Evolutionary conservation across 2,329 filamentous ascomycete species (phyloP).

Genomic region (Fusarium sp.): DNA sequence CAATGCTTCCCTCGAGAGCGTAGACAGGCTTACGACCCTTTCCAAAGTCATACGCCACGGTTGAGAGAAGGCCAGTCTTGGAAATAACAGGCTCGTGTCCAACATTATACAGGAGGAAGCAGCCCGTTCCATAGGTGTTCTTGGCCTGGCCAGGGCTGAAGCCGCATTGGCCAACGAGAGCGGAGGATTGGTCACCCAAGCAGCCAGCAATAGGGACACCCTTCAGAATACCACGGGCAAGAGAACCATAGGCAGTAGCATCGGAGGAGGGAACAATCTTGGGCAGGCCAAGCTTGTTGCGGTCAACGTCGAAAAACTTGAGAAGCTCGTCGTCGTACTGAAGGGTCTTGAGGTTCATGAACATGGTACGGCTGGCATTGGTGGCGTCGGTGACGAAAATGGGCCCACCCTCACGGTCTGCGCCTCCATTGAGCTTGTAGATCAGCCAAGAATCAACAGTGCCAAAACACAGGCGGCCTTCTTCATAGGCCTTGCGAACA

Average conservation of each 20-base stretch:
- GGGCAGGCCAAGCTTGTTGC: slow-evolving; percentile 76
- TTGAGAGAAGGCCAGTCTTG: slow-evolving; percentile 82
- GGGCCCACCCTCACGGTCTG: slow-evolving; percentile 61
- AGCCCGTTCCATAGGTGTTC: slow-evolving; percentile 91
- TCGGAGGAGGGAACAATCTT: slow-evolving; percentile 85
- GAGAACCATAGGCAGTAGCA: slow-evolving; percentile 72
- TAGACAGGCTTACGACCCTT: slow-evolving; percentile 70
- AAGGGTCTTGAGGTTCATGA: slow-evolving; percentile 85
- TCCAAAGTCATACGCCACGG: slow-evolving; percentile 85
- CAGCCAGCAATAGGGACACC: slow-evolving; percentile 83
- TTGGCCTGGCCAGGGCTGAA: slow-evolving; percentile 85
- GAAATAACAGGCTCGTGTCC: slow-evolving; percentile 87
- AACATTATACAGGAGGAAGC: slow-evolving; percentile 90
- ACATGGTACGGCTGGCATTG: slow-evolving; percentile 92
- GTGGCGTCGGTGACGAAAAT: slow-evolving; percentile 85
- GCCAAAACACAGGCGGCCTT: slow-evolving; percentile 80
- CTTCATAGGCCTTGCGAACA: slow-evolving; percentile 79
- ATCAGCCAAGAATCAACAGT: slow-evolving; percentile 91
- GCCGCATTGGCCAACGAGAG: slow-evolving; percentile 84
- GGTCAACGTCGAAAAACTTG: slow-evolving; percentile 78
- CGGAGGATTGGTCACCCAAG: slow-evolving; percentile 86
- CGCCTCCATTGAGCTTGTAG: slow-evolving; percentile 82
- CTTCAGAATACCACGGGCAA: slow-evolving; percentile 71
- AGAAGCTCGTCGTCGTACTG: slow-evolving; percentile 82
- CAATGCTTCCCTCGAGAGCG: slow-evolving; percentile 84